Evolutionary conservation across 176 grass and related monocot species (phyloP).

Genomic region (Raddia guianensis): DNA sequence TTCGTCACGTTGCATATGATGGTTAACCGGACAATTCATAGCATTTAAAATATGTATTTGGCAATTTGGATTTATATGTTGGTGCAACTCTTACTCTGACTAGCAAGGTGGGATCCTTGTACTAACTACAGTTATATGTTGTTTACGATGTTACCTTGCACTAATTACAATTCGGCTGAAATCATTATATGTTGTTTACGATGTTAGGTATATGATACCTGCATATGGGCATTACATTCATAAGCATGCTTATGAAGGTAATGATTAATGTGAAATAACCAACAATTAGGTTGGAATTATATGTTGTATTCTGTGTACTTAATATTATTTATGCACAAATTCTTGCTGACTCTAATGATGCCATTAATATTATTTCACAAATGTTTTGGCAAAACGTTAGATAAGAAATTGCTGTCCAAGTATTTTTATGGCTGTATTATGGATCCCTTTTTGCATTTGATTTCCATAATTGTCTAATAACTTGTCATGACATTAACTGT

Average conservation of each 20-base stretch:
- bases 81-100: too few relatives aligned
- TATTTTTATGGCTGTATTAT: conserved; percentile 16
- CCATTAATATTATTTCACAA: neutral
- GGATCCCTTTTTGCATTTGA: conserved; percentile 1
- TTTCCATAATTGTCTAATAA: neutral
- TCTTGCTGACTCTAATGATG: neutral
- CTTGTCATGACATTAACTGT: neutral
- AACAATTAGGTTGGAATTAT: neutral
- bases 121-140: too few relatives aligned
- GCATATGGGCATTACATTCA: neutral
- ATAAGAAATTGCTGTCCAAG: neutral
- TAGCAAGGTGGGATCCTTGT: too few relatives aligned
- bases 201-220: neutral
- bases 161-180: too few relatives aligned
- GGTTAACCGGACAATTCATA: too few relatives aligned
- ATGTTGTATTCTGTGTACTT: conserved; percentile 9
- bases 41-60: too few relatives aligned
- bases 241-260: neutral
- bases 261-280: neutral
- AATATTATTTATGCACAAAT: neutral
- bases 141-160: neutral
- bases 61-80: too few relatives aligned
- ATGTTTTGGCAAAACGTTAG: neutral
- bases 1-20: too few relatives aligned
- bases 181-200: neutral